Evolutionary conservation across 2,329 filamentous ascomycete species (phyloP).

Genomic region (Trichophyton mentagrophytes): DNA sequence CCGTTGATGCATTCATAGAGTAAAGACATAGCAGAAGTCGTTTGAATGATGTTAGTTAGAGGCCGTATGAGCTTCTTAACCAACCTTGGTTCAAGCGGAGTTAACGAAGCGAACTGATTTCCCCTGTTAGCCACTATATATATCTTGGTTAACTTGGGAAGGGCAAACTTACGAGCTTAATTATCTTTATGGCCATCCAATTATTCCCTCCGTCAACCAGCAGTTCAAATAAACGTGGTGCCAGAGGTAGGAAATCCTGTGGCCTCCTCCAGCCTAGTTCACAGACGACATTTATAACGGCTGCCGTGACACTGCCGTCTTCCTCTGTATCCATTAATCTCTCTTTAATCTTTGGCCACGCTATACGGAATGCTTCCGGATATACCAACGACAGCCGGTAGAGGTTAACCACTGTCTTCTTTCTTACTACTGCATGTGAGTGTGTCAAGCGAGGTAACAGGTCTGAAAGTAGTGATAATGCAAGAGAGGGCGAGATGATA

Average conservation of each 20-base stretch:
- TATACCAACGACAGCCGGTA: slow-evolving; percentile 93
- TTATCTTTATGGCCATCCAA: slow-evolving; percentile 99
- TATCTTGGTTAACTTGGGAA: background rate
- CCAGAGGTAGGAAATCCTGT: slow-evolving; percentile 83
- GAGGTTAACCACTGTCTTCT: slow-evolving; percentile 90
- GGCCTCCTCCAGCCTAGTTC: slow-evolving; percentile 90
- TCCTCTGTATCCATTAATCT: slow-evolving; percentile 79
- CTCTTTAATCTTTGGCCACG: slow-evolving; percentile 97
- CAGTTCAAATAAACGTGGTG: slow-evolving; percentile 81
- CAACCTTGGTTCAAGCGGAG: slow-evolving; percentile 78
- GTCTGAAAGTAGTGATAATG: slow-evolving; percentile 77
- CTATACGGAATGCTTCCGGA: slow-evolving; percentile 78
- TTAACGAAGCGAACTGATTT: slow-evolving; percentile 75
- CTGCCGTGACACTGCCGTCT: slow-evolving; percentile 84
- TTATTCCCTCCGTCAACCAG: slow-evolving; percentile 89
- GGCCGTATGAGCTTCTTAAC: slow-evolving; percentile 85
- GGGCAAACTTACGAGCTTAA: slow-evolving; percentile 61
- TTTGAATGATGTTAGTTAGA: slow-evolving; percentile 82
- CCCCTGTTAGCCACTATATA: slow-evolving; percentile 17
- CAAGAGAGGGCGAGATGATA: slow-evolving; percentile 82
- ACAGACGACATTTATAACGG: slow-evolving; percentile 93
- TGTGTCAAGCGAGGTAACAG: slow-evolving; percentile 76
- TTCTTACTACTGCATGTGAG: slow-evolving; percentile 71
- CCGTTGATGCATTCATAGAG: slow-evolving; percentile 98
- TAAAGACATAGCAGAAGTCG: slow-evolving; percentile 93